Evolutionary conservation across 2,329 filamentous ascomycete genomes (phyloP), one percentile per base, ranked within the genome.

Genomic region (Penicillium sp.): DNA sequence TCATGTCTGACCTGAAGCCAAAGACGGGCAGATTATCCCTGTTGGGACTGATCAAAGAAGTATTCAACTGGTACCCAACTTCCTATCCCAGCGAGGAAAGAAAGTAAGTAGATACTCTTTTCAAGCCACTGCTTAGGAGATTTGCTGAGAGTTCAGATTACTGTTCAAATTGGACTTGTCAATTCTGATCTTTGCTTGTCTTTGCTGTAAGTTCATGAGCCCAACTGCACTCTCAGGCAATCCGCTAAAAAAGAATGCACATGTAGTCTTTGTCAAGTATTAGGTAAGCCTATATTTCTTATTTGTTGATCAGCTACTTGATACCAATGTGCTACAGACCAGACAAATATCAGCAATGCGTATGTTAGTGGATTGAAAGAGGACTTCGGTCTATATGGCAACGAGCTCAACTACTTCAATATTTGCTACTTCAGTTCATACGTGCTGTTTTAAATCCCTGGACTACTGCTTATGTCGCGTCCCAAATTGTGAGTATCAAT

Each of bases 31-130:
- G 41, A 35, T 47, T 58, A 19, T 54, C 54, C 27, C 51, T 54
- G 13, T 54, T 59, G 45, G 61, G 54, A 6, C 40, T 67, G 1
- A n/a, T 69, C 13, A 70, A 69, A 26, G 67, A 70, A 40, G 51
- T 70, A 1, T 69, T 70, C 47, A 70, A 69, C 38, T 70, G 68
- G 67, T 70, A 70, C 51, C 67, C 68, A 1, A 64, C 67, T 3
- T 34, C 57, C 0, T 70, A 70, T 60, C 62, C 67, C 14, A 34
- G 57, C 0, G 61, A 67, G n/a, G 68, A 70, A 38, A 59, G 63
- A 53, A 68, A 60, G 65, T 68, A n/a, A 55, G 62, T 47, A 36
- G 3, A n/a, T 19, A 16, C 32, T 2, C n/a, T 30, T 16, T 19
- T 42, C 2, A 23, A n/a, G n/a, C n/a, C n/a, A n/a, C n/a, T n/a